These are phyloP conservation scores for Huntiella moniliformis DNA, from an alignment of 2,329 filamentous ascomycete genomes.

Conservation along the genomic window DNA sequence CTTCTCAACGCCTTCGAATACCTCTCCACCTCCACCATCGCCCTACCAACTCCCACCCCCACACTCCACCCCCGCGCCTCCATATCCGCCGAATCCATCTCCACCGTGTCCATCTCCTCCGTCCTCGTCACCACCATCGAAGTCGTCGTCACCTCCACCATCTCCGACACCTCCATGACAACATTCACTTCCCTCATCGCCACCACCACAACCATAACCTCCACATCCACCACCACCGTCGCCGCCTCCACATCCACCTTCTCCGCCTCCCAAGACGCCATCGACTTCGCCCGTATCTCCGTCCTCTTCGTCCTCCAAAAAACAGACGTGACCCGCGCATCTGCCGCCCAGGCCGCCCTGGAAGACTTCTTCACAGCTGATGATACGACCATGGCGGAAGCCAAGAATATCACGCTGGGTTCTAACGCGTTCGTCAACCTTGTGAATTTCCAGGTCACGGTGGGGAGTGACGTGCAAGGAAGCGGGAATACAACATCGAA, in stretches of 20 bases:
- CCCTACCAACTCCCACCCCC: neutral
- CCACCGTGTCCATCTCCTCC: conserved; percentile 7
- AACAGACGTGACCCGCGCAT: conserved; percentile 29
- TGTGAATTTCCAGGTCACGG: conserved; percentile 21
- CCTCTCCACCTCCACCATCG: neutral
- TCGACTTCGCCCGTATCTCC: conserved; percentile 45
- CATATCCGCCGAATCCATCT: neutral
- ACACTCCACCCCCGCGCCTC: conserved; percentile 2
- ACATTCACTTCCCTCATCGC: conserved; percentile 8
- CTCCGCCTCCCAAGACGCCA: conserved; percentile 31
- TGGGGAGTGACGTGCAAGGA: conserved; percentile 1
- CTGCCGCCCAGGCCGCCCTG: conserved; percentile 33
- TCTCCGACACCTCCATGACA: conserved; percentile 7
- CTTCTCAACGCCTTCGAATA: neutral
- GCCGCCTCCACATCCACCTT: conserved; percentile 19
- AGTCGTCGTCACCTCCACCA: conserved; percentile 7
- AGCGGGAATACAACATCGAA: conserved; percentile 4
- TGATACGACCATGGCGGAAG: conserved; percentile 19
- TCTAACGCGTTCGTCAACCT: conserved; percentile 30
- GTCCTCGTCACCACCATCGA: conserved; percentile 6
- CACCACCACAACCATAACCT: conserved; percentile 8
- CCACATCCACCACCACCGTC: conserved; percentile 7
- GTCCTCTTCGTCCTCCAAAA: conserved; percentile 44
- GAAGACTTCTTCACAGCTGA: conserved; percentile 34
- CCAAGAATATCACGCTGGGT: conserved; percentile 25